Evolutionary conservation across 2,329 filamentous ascomycete species (phyloP), one percentile per base, ranked within the genome.

Genomic region (Fusarium agapanthi): DNA sequence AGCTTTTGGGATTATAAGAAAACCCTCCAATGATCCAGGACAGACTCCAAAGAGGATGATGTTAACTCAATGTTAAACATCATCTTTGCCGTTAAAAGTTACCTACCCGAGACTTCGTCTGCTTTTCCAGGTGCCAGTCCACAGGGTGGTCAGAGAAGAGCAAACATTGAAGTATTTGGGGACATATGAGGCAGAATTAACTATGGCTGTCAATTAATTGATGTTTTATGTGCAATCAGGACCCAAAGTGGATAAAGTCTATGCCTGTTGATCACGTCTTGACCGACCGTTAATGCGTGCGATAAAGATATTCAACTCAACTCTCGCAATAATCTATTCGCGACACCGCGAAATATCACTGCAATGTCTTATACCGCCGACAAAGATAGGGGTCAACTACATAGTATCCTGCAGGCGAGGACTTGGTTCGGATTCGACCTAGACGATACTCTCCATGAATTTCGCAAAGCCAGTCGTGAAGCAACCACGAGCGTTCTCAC

Each of bases 361-460:
- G 11, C 9, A n/a, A 71, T 63, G 55, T 9, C 30, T 16, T 20
- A 40, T 15, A 20, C 4, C 4, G 6, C 6, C 3, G 24, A 22
- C 0, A 5, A 13, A 3, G n/a, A 59, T 16, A 26, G 26, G 4
- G 7, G 48, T 3, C 11, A 56, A 12, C 32, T 71, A 4, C 14
- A 32, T 6, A 16, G 4, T 6, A 26, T 30, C 6, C n/a, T 76
- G 0, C 41, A 56, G 13, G 24, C 41, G 2, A 81, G 75, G 61
- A 38, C 58, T 2, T 86, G 84, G 83, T 80, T 85, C 41, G 83
- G 81, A 3, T 86, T 87, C 58, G 85, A 86, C 44, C 81, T 87
- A 11, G 85, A 87, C 61, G 84, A 86, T 69, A 86, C 84, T 0
- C 76, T 87, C 3, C 85, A 87, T 64, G 80, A 84, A 50, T 87